These are phyloP conservation scores for Garcia nutans DNA, from an alignment of 345 rosid species.

Conservation along the genomic window DNA sequence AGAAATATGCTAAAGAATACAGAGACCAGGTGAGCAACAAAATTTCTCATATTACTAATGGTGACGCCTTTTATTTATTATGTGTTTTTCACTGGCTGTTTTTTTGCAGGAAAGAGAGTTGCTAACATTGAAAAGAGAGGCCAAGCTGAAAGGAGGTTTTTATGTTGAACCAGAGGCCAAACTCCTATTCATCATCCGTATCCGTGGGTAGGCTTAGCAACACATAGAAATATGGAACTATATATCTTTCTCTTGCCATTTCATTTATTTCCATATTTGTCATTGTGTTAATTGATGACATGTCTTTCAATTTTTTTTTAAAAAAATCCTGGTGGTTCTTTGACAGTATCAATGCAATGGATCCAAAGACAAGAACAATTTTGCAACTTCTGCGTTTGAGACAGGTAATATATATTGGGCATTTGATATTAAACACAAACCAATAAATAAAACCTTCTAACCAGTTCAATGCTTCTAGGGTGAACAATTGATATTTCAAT, in stretches of 20 bases:
- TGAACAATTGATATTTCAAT: no score
- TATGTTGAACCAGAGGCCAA: slow-evolving; percentile 95
- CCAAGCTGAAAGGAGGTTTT: slow-evolving; percentile 78
- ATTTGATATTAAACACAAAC: no score
- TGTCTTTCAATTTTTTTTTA: no score
- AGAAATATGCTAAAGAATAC: slow-evolving; percentile 60
- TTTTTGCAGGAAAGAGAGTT: slow-evolving; percentile 55
- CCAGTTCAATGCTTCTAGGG: neutral
- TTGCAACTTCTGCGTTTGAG: slow-evolving; percentile 85
- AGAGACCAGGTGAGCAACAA: slow-evolving; percentile 39
- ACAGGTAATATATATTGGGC: slow-evolving; percentile 47
- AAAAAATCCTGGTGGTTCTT: neutral
- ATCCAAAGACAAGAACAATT: slow-evolving; percentile 78
- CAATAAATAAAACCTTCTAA: neutral
- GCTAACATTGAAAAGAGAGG: slow-evolving; percentile 70
- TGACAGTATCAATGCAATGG: slow-evolving; percentile 76
- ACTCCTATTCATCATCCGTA: slow-evolving; percentile 72
- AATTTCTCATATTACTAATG: neutral
- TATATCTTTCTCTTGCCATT: neutral
- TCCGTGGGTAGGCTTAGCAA: slow-evolving; percentile 26
- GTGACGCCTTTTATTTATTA: neutral
- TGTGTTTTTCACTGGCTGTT: neutral
- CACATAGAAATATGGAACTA: neutral
- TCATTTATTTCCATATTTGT: neutral
- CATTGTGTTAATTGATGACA: neutral